A percentile compares a stretch with the other conserved stretches of the same genome.
Conservation (phyloP, 768 basidiomycete species). For the Russula abietina region DNA sequence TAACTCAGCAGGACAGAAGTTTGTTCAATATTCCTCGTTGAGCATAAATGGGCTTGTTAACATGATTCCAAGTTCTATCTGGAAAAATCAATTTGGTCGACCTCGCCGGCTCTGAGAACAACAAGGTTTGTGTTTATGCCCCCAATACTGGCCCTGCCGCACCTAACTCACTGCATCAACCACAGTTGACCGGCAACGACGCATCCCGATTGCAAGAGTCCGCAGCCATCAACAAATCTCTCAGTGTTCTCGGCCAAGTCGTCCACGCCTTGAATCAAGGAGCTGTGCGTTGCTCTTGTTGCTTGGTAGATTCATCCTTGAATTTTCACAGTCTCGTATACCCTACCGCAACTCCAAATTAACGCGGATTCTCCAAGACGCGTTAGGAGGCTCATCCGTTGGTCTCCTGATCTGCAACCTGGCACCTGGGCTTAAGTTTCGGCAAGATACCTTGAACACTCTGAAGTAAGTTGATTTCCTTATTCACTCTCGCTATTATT, state of each 20-base stretch:
- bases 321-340: constrained; percentile 53
- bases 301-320: not conserved
- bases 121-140: constrained; percentile 48
- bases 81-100: constrained; percentile 86
- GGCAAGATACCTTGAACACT: constrained; percentile 85
- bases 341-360: constrained; percentile 89
- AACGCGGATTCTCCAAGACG: constrained; percentile 85
- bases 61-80: constrained; percentile 38
- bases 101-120: constrained; percentile 88
- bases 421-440: constrained; percentile 74
- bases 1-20: constrained; percentile 52
- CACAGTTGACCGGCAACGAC: constrained; percentile 75
- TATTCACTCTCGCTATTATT: not conserved
- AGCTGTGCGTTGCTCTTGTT: constrained; percentile 38
- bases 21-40: constrained; percentile 25
- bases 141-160: not conserved
- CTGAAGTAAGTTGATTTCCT: constrained; percentile 55
- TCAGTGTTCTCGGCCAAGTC: constrained; percentile 83
- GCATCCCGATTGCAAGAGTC: constrained; percentile 83
- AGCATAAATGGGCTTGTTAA: not conserved
- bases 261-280: constrained; percentile 78
- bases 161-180: not conserved
- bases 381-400: constrained; percentile 74
- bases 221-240: constrained; percentile 82
- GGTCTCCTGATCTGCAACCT: constrained; percentile 83